A percentile compares a stretch with the other conserved stretches of the same genome.
phyloP scores from a whole-genome alignment of 305 asterid genomes.

The Striga hermonthica region DNA sequence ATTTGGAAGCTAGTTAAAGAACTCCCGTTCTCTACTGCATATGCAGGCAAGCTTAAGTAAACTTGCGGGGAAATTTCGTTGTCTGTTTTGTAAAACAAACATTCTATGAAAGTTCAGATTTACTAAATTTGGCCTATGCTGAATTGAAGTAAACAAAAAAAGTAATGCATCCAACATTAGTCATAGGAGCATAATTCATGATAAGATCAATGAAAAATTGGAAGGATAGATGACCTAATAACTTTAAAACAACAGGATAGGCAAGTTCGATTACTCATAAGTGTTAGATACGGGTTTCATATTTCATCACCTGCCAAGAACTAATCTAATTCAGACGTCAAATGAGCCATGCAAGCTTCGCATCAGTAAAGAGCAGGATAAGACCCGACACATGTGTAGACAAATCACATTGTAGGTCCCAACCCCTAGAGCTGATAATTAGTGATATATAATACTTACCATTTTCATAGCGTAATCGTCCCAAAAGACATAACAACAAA shows the following conservation, averaged over 20 bases:
- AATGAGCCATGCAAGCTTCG: constrained; percentile 6
- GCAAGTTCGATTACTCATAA: not conserved
- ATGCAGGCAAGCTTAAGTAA: constrained; percentile 5
- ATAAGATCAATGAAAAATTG: constrained; percentile 2
- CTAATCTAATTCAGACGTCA: constrained; percentile 4
- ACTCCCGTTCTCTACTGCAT: constrained; percentile 2
- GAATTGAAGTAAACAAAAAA: constrained; percentile 1
- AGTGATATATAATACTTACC: too few species aligned
- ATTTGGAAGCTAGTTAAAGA: not conserved
- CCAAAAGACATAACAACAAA: not conserved
- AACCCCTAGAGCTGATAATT: not conserved
- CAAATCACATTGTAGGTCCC: not conserved
- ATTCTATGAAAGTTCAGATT: not conserved
- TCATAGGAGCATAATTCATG: not conserved
- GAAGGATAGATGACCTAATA: constrained; percentile 10
- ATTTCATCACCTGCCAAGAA: constrained; percentile 3
- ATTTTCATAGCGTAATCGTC: too few species aligned
- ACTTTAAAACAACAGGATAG: not conserved
- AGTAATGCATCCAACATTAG: not conserved
- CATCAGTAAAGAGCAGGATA: not conserved
- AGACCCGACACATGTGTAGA: not conserved
- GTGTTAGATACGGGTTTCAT: not conserved
- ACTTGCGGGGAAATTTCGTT: not conserved
- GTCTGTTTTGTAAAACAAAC: not conserved
- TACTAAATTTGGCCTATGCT: constrained; percentile 8